Evolutionary conservation across 371 early-diverging fungal species (phyloP), one percentile per base, ranked within the genome.

Genomic region (Mucor indicus): DNA sequence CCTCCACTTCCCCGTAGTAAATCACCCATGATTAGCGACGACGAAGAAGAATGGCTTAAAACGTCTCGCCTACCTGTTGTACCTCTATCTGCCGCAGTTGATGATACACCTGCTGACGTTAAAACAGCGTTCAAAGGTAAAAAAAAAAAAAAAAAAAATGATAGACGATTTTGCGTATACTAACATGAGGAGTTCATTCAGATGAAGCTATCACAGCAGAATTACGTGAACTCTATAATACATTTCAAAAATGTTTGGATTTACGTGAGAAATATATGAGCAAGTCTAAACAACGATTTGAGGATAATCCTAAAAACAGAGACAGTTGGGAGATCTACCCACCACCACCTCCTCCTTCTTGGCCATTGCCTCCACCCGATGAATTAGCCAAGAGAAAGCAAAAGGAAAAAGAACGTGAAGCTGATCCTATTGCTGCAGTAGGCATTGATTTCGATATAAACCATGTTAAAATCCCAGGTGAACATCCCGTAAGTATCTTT

Each of bases 311-410:
- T 19, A 87, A 86, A 39, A 91, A 95, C 65, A 45, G 52, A 3
- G 77, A 75, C 10, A 81, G 73, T 13, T 98, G 95, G 93, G 67
- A 75, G 3, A 89, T 96, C 33, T 95, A 96, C 60, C 98, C 98
- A 27, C 79, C 83, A 1, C 90, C 95, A 4, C 95, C 95, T 0
- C 77, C 75, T 4, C 89, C 89, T 4, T 75, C 83, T 1, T 90
- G 89, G 83, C 80, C 83, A 0, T 56, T 75, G 12, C 69, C 77
- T 1, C 23, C 70, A 0, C 50, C 74, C 57, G 65, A 81, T 56
- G 57, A 77, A 64, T 36, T 70, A 49, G 39, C 65, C 53, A 15
- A 68, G 47, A 41, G 69, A 48, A 54, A 72, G 57, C 38, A 57
- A 37, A 69, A 69, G 48, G 75, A 79, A 25, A 67, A 75, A 30